Base-by-base conservation (phyloP, 2,329 filamentous ascomycete genomes). In the Mycogone perniciosa region DNA sequence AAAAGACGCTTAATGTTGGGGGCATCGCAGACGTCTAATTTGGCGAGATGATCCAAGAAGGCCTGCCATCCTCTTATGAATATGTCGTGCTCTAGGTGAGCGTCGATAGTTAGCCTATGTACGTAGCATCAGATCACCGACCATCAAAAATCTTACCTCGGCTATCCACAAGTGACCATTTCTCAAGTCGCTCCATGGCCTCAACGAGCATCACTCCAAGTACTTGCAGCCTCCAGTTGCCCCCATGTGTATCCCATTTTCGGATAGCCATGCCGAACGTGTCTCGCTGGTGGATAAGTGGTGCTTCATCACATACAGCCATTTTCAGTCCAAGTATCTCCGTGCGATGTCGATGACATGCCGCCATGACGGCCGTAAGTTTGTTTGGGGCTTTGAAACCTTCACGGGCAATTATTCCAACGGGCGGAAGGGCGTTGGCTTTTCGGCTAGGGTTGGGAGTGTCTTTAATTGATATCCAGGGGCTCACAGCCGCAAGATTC, bases 351-450 rank as follows among this genome's bases (percentile, higher is more conserved):
- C 71, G 74, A 45, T 85, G 75, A 7, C 86, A 80, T 26, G 81
- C 80, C 10, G 78, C 77, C 48, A 93, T 72, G 4, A 92, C 69
- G 56, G 84, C 82, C 40, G 79, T 80, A 5, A 89, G 71, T 64
- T 86, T 93, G 64, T 90, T 95, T 2, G 87, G 81, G 1, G 84
- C 79, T 61, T 86, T 89, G 64, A 95, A 82, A 5, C 89, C 89
- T 64, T 95, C 88, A 31, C 85, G 77, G 5, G 82, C 84, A 4
- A 84, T 77, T 13, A 82, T 53, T 6, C 66, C 61, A 27, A 67
- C 60, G 2, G 62, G 74, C 1, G 85, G 81, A 20, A 77, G 76
- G 4, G 77, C 71, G 20, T 67, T 66, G 44, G 70, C 64, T 61
- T 81, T 86, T 43, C 71, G 69, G 37, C 72, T 73, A 9, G 65